Evolutionary conservation across 495 filamentous ascomycete genomes (phyloP), one percentile per base, ranked within the genome.

Genomic region (Xanthoparmelia taractica): DNA sequence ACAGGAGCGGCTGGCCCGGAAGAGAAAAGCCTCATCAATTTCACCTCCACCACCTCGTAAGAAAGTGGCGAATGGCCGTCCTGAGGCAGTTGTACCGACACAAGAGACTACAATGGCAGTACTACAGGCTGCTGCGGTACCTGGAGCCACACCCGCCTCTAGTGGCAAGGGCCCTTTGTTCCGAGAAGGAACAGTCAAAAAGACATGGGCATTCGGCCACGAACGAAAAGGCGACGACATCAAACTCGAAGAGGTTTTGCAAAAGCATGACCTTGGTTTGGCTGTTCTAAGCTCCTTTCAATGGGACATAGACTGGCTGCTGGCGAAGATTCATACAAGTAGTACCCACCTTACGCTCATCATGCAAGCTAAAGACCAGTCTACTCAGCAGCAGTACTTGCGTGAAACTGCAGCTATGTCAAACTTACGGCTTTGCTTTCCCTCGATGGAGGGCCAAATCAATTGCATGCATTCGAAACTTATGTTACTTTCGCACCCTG

Each of bases 391-490:
- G 20, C 63, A 79, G 61, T 75, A 75, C n/a, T 58, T 70, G 59
- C 48, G 63, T 67, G 83, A 87, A 70, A 80, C 78, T 61, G 65
- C 77, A 64, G 54, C 31, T 8, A 85, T 87, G 73, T 73, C 73
- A 1, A 79, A 80, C 56, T 75, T 92, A 31, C 79, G 80, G 25
- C 80, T 93, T 40, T 92, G 89, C 68, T 96, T 96, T 63, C 94
- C 94, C 10, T 82, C 80, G 56, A 89, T 90, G 85, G 75, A 80
- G 8, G 81, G 82, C 1, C 79, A 85, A 57, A 73, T 84, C 1
- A 81, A 79, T 55, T 84, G 79, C 67, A 96, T 96, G 92, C 92
- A 96, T 69, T 94, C 90, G 8, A 96, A 96, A 68, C 73, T 96
- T 17, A 89, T 91, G 81, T 77, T 96, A 1, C 78, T 96, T 1